Evolutionary conservation across 1,284 basidiomycete genomes (phyloP).

Genomic region (Apiotrichum gamsii): DNA sequence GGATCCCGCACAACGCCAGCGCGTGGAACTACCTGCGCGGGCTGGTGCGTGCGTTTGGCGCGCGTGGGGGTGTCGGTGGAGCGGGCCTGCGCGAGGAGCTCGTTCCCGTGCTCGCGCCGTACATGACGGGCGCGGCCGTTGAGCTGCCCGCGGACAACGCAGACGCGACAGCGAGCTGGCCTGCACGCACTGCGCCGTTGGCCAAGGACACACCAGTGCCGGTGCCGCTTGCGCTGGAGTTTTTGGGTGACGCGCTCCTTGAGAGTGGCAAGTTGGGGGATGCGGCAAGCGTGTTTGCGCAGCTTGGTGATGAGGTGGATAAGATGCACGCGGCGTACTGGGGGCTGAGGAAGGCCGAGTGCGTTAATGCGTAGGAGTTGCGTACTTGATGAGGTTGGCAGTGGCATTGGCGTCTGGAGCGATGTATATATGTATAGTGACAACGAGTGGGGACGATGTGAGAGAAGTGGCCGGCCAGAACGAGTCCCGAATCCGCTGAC

Average conservation of each 20-base stretch:
- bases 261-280: constrained; percentile 52
- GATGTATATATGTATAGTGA: too few species aligned
- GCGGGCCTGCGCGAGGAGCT: constrained; percentile 56
- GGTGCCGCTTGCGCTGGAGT: constrained; percentile 71
- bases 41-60: constrained; percentile 26
- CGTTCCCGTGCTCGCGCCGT: constrained; percentile 59
- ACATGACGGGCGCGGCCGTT: constrained; percentile 47
- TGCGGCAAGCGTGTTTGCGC: constrained; percentile 60
- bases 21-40: constrained; percentile 92
- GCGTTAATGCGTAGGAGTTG: constrained; percentile 12
- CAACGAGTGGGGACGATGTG: too few species aligned
- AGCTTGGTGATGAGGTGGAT: constrained; percentile 65
- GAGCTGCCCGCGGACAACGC: constrained; percentile 21
- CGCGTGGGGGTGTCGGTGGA: too few species aligned
- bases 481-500: too few species aligned
- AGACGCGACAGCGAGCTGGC: constrained; percentile 25
- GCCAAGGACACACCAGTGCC: constrained; percentile 63
- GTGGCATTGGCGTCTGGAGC: too few species aligned
- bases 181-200: constrained; percentile 50
- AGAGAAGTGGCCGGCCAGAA: too few species aligned
- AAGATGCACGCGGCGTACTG: constrained; percentile 55
- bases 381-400: too few species aligned
- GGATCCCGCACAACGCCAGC: constrained; percentile 82
- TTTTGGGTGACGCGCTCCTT: constrained; percentile 71
- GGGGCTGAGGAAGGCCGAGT: constrained; percentile 29